Base-by-base conservation (phyloP, 768 basidiomycete species). In the Cytidiella melzeri region DNA sequence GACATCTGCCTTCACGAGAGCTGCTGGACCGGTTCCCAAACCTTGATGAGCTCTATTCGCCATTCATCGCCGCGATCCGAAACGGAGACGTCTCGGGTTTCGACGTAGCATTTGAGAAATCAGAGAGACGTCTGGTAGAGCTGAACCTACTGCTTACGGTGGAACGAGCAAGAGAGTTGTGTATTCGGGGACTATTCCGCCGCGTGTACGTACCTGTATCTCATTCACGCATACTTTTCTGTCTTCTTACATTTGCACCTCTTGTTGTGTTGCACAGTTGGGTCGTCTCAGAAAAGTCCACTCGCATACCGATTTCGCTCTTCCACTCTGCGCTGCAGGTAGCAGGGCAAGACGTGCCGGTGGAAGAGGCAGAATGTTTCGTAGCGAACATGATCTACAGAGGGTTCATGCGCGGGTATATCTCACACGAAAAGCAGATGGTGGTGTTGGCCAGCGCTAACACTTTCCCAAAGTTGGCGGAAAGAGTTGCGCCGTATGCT, bases 351-450 rank as follows among this genome's bases (percentile, higher is more conserved):
- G 77, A 83, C 10, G 79, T 88, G 20, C 73, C 81, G 6, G 62
- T 73, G 52, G 92, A 88, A 56, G 93, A 95, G 65, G 89, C 90
- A 2, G 93, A 97, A 66, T 96, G 93, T 65, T 77, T 93, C 45
- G 81, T 96, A 6, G 92, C 93, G 24, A 94, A 94, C 63, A 87
- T 95, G 89, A 88, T 98, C 39, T 92, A 86, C 70, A 90, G 85
- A 69, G 89, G 88, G 18, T 90, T 84, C 64, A 84, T 98, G 68
- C 79, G 88, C 44, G 96, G 96, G 7, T 99, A 98, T 67, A 93
- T 99, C 59, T 92, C 92, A 43, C 96, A 99, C 60, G 90, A 89
- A 62, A 89, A 88, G 66, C 87, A 90, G 70, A 91, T 87, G 80
- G 91, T 97, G 4, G 96, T 99, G 4, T 65, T 97, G 40, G 83